These are phyloP conservation scores for Wallacemonas sp. DNA, from an alignment of 208 protist species.

Conservation along the genomic window DNA sequence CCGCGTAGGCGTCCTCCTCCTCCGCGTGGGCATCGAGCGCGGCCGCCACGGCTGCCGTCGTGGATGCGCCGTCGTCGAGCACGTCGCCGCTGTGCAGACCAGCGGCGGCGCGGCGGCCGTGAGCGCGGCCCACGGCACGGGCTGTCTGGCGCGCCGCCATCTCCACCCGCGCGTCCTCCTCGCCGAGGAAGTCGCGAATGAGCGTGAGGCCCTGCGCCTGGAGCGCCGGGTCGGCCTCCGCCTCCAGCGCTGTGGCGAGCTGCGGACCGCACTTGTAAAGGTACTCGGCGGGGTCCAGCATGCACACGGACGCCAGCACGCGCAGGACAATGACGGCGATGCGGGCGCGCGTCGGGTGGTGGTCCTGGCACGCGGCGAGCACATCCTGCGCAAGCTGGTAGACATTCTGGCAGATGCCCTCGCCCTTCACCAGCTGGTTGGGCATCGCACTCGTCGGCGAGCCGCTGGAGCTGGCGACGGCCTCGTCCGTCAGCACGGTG, in stretches of 20 bases:
- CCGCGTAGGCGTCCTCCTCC: background rate
- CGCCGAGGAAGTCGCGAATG: constrained; percentile 81
- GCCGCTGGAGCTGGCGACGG: constrained; percentile 13
- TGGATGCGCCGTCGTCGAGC: constrained; percentile 8
- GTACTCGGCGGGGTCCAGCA: constrained; percentile 76
- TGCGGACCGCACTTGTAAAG: constrained; percentile 52
- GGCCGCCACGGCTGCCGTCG: constrained; percentile 1
- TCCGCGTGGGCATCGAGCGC: constrained; percentile 5
- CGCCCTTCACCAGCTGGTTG: constrained; percentile 56
- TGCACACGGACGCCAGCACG: constrained; percentile 78
- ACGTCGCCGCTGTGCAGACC: background rate
- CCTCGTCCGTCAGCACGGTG: constrained; percentile 29
- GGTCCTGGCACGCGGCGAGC: constrained; percentile 33
- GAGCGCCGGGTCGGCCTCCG: constrained; percentile 29
- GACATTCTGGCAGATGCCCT: constrained; percentile 71
- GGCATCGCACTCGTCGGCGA: constrained; percentile 22
- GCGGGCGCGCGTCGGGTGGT: constrained; percentile 22
- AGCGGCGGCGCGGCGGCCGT: background rate
- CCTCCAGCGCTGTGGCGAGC: constrained; percentile 46
- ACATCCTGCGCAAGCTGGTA: constrained; percentile 60
- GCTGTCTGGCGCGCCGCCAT: constrained; percentile 38
- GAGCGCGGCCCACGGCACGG: background rate
- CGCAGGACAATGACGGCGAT: constrained; percentile 68
- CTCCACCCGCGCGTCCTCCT: constrained; percentile 79
- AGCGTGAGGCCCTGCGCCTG: constrained; percentile 74